A percentile compares a stretch with the other conserved stretches of the same genome.
Conservation (phyloP, 73 alveolate genomes). For the Paramecium sexaurelia region DNA sequence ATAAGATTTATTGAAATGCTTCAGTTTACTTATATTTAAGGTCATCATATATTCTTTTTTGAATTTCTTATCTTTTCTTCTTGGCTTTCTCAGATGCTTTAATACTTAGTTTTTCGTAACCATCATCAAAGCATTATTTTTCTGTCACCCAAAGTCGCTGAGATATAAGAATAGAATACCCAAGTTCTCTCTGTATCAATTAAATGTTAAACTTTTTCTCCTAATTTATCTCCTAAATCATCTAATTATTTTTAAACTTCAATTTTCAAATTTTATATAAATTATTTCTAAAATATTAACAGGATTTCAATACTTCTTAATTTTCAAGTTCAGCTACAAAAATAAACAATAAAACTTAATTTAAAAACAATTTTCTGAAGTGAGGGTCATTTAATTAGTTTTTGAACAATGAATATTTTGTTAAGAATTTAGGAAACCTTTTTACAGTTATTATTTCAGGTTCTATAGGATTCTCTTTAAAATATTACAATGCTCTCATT, state of each 20-base stretch:
- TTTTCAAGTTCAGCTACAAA: constrained; percentile 34
- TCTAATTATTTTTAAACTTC: constrained; percentile 32
- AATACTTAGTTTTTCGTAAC: background rate
- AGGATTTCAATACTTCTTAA: background rate
- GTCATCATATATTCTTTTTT: constrained; percentile 24
- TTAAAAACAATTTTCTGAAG: constrained; percentile 19
- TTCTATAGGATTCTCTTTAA: constrained; percentile 21
- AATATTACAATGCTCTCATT: constrained; percentile 20
- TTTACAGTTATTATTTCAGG: background rate
- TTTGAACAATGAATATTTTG: constrained; percentile 27
- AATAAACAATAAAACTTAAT: constrained; percentile 17
- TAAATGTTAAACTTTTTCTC: background rate
- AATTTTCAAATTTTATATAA: background rate
- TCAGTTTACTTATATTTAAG: background rate
- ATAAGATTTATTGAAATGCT: background rate
- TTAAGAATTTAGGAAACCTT: constrained; percentile 47
- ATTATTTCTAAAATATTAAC: constrained; percentile 23
- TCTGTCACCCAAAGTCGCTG: constrained; percentile 40
- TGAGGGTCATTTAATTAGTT: constrained; percentile 19
- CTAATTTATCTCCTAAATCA: constrained; percentile 19
- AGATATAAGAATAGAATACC: constrained; percentile 33
- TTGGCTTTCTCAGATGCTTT: constrained; percentile 22
- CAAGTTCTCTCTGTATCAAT: constrained; percentile 30
- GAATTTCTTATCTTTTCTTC: background rate
- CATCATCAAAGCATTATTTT: constrained; percentile 13